Evolutionary conservation across 2,329 filamentous ascomycete species (phyloP).

Genomic region (Calonectria pseudoturangicola): DNA sequence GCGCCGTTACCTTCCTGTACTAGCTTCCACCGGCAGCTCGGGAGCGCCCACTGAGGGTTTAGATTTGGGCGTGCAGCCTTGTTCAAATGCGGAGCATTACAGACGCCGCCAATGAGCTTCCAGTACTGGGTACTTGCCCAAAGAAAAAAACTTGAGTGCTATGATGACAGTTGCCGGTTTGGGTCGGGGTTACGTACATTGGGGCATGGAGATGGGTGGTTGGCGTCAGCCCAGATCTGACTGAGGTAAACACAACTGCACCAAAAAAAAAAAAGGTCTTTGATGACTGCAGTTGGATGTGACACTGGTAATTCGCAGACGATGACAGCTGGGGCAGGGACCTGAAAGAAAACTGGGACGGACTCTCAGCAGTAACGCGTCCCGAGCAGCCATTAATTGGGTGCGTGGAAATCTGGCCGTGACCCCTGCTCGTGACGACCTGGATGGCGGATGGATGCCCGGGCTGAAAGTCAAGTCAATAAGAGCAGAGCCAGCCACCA

Average conservation of each 20-base stretch:
- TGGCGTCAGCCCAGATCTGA: slow-evolving; percentile 29
- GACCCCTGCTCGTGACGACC: slow-evolving; percentile 29
- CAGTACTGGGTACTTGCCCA: slow-evolving; percentile 14
- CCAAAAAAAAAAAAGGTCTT: neutral
- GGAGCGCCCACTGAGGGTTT: slow-evolving; percentile 49
- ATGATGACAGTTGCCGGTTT: slow-evolving; percentile 35
- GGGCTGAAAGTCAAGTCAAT: slow-evolving; percentile 32
- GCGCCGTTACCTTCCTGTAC: slow-evolving; percentile 48
- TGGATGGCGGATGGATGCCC: slow-evolving; percentile 29
- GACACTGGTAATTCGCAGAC: neutral
- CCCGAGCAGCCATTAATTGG: slow-evolving; percentile 8
- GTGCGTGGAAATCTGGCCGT: slow-evolving; percentile 31
- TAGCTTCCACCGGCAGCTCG: slow-evolving; percentile 52
- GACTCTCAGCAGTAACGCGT: slow-evolving; percentile 18
- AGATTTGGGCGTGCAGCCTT: slow-evolving; percentile 43
- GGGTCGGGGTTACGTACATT: slow-evolving; percentile 19
- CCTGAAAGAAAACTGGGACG: slow-evolving; percentile 21
- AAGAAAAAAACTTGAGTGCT: slow-evolving; percentile 31
- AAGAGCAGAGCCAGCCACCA: slow-evolving; percentile 32
- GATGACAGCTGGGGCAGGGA: slow-evolving; percentile 7
- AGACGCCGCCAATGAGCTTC: slow-evolving; percentile 28
- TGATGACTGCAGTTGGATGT: slow-evolving; percentile 17
- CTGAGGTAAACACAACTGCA: slow-evolving; percentile 30
- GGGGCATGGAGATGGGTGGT: slow-evolving; percentile 9
- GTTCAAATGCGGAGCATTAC: slow-evolving; percentile 49